Evolutionary conservation across 2,329 filamentous ascomycete genomes (phyloP), one percentile per base, ranked within the genome.

Genomic region (Sclerotinia subarctica): DNA sequence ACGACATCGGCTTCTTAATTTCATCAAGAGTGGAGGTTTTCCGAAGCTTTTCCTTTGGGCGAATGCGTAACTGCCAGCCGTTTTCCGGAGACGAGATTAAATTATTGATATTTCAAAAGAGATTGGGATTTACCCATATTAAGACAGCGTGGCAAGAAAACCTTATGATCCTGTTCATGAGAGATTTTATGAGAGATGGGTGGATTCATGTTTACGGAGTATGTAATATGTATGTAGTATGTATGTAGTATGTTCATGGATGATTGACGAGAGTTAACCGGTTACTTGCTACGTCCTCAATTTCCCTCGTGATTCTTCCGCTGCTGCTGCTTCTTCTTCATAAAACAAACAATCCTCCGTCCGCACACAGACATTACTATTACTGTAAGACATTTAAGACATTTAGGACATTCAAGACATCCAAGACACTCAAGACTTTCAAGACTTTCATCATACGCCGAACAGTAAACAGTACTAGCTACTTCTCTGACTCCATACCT

Each of bases 61-160:
- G 26, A 56, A 32, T 10, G 47, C 47, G 38, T 5, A 42, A 42
- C 38, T 42, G 5, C 24, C 44, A 19, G 17, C 21, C 35, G 24
- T 57, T 46, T 51, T 8, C 19, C 51, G 38, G 63, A 65, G 26
- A 65, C 51, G 63, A 65, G 29, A 58, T 64, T 64, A 64, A 46
- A 56, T 19, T 19, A 24, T 44, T 46, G 46, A 21, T 19, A 53
- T 11, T 46, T 42, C 38, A 42, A 35, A 17, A 24, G 47, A 38
- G 59, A 38, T 49, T 56, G 29, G 32, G 53, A 56, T 56, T 56
- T 56, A n/a, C 29, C 29, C n/a, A 47, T 19, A 47, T 47, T 47
- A n/a, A 62, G 58, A 62, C 58, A 62, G 44, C 58, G 42, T 60
- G 57, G 57, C 57, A 46, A 19, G 1, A 11, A 21, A 42, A 57